Base-by-base conservation (phyloP, 176 grass and related monocot genomes). In the Areca catechu region DNA sequence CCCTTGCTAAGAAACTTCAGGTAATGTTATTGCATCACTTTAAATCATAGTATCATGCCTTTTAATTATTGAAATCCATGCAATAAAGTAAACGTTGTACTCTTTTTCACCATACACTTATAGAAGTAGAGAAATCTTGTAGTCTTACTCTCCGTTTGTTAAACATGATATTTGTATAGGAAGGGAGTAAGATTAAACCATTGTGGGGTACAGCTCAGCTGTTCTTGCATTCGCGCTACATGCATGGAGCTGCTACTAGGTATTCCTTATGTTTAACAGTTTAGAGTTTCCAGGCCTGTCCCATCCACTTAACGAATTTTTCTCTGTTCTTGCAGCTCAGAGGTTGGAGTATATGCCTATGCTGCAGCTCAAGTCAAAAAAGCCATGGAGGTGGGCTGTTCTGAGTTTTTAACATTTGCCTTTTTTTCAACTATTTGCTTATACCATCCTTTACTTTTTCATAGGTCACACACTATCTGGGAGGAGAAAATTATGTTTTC, bases 291-390 rank as follows among this genome's bases (percentile, higher is more conserved):
- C 7, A 43, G 34, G 3, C 34, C 34, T 3, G 1, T 43, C 9
- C 9, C 7, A 43, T 43, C 34, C 9, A 12, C 34, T 43, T 14
- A 43, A 10, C 0, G 34, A 43, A 43, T 12, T 3, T 43, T 12
- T 43, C 9, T 43, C 34, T 47, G n/a, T 47, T 71, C 47, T 56
- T 71, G 19, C 65, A 67, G 80, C 61, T 83, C 80, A 51, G 73
- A 83, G 19, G 57, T 83, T 23, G 68, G 57, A 51, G 80, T 83
- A 25, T 77, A 97, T 80, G 93, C 81, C 74, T 97, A 97, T 97
- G 93, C 80, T 29, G 87, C 83, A 53, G 93, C 93, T 24, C 93
- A 92, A 82, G 93, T 97, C 69, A 92, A 98, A 66, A 98, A 98
- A 80, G 84, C 93, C 55, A 75, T 98, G 24, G 87, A 97, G 81